Conservation (phyloP, 495 filamentous ascomycete species). For the Penicillium lividum region DNA sequence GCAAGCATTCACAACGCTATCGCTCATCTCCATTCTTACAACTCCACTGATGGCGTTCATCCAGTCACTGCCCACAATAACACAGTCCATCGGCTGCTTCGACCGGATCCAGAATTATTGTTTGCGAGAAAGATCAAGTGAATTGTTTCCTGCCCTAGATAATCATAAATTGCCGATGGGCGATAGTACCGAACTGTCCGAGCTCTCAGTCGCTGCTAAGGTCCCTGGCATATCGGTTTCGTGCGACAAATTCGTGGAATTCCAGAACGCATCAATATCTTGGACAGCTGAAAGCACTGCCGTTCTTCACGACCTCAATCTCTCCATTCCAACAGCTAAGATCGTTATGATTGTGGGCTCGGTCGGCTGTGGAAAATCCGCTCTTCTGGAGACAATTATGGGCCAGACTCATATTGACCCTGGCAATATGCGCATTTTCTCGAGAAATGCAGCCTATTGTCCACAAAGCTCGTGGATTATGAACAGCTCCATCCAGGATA, state of each 20-base stretch:
- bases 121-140: background rate
- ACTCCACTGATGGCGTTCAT: constrained; percentile 27
- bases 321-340: background rate
- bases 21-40: constrained; percentile 33
- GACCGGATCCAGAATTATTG: constrained; percentile 33
- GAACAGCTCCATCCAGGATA: constrained; percentile 1
- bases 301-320: background rate
- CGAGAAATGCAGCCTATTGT: background rate
- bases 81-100: constrained; percentile 29
- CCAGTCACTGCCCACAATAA: constrained; percentile 23
- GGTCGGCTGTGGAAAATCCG: background rate
- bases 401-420: background rate
- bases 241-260: no score
- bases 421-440: background rate
- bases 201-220: background rate
- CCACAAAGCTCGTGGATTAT: background rate
- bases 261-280: no score
- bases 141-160: background rate
- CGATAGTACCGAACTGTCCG: background rate
- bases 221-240: no score
- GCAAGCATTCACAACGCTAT: constrained; percentile 37
- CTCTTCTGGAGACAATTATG: background rate
- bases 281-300: background rate
- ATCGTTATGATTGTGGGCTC: background rate
- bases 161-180: background rate